These are phyloP conservation scores for Saturnispora serradocipensis DNA, from an alignment of 805 yeast genomes.

Conservation along the genomic window DNA sequence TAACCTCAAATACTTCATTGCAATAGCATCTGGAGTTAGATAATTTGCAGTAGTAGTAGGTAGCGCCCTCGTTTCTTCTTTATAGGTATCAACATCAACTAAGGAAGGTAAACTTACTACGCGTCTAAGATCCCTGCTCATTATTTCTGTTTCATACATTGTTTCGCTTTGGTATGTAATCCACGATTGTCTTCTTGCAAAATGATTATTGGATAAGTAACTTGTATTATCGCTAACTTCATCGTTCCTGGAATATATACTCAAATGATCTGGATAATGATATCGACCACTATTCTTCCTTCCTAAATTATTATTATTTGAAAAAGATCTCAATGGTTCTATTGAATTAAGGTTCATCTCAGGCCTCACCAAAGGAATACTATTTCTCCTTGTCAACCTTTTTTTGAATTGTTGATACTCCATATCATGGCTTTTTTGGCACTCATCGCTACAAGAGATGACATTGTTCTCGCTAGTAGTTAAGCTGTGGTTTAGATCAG, in stretches of 20 bases:
- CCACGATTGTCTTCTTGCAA: constrained; percentile 2
- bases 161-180: constrained; percentile 6
- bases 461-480: not conserved
- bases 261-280: not conserved
- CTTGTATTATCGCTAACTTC: constrained; percentile 3
- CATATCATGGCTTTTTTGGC: constrained; percentile 10
- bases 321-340: constrained; percentile 2
- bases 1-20: constrained; percentile 11
- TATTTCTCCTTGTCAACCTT: constrained; percentile 29
- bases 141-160: constrained; percentile 1
- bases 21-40: constrained; percentile 14
- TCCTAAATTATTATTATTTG: constrained; percentile 13
- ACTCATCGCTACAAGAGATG: not conserved
- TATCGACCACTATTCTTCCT: constrained; percentile 5
- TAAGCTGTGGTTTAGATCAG: not conserved
- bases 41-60: constrained; percentile 5
- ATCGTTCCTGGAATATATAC: not conserved
- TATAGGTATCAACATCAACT: not conserved
- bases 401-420: constrained; percentile 17
- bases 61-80: constrained; percentile 4
- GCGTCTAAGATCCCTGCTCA: not conserved
- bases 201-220: not conserved
- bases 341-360: constrained; percentile 27
- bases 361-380: constrained; percentile 29
- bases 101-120: constrained; percentile 2